Percentiles rank a stretch among this genome's conserved stretches.
phyloP scores from a whole-genome alignment of 2,329 filamentous ascomycete genomes.

The Colletotrichum musae region DNA sequence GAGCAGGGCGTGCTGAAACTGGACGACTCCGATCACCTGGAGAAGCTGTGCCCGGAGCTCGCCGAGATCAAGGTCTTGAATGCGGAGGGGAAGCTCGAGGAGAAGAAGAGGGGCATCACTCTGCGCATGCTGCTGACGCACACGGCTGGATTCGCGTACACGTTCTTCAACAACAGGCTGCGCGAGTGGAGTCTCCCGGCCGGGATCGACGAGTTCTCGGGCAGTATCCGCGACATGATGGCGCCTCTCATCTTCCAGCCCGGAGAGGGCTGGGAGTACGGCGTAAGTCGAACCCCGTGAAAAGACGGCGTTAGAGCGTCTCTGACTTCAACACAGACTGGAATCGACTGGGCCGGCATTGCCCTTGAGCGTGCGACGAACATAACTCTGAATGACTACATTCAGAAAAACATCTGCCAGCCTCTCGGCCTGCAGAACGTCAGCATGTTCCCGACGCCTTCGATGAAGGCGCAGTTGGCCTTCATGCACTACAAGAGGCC shows the following conservation, averaged over 20 bases:
- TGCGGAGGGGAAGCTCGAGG: slow-evolving; percentile 53
- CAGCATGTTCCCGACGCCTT: slow-evolving; percentile 68
- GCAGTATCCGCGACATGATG: slow-evolving; percentile 65
- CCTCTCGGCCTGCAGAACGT: slow-evolving; percentile 65
- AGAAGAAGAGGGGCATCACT: slow-evolving; percentile 66
- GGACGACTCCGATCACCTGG: slow-evolving; percentile 63
- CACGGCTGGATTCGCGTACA: slow-evolving; percentile 70
- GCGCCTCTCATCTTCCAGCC: slow-evolving; percentile 74
- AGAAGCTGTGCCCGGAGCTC: slow-evolving; percentile 65
- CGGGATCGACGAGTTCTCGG: slow-evolving; percentile 71
- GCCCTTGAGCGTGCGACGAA: slow-evolving; percentile 62
- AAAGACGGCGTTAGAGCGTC: not conserved
- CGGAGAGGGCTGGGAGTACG: slow-evolving; percentile 73
- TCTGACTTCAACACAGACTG: slow-evolving; percentile 53
- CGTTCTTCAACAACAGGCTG: slow-evolving; percentile 66
- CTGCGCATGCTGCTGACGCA: slow-evolving; percentile 71
- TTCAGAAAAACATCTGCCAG: slow-evolving; percentile 62
- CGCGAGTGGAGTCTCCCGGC: slow-evolving; percentile 62
- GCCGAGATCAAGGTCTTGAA: slow-evolving; percentile 61
- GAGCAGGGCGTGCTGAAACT: slow-evolving; percentile 64
- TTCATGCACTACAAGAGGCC: slow-evolving; percentile 68
- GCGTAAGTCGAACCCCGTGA: slow-evolving; percentile 54
- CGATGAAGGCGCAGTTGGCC: slow-evolving; percentile 69
- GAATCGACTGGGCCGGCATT: slow-evolving; percentile 68
- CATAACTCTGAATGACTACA: slow-evolving; percentile 62